These are phyloP conservation scores for Colletotrichum karsti DNA, from an alignment of 2,329 filamentous ascomycete genomes.

Conservation along the genomic window DNA sequence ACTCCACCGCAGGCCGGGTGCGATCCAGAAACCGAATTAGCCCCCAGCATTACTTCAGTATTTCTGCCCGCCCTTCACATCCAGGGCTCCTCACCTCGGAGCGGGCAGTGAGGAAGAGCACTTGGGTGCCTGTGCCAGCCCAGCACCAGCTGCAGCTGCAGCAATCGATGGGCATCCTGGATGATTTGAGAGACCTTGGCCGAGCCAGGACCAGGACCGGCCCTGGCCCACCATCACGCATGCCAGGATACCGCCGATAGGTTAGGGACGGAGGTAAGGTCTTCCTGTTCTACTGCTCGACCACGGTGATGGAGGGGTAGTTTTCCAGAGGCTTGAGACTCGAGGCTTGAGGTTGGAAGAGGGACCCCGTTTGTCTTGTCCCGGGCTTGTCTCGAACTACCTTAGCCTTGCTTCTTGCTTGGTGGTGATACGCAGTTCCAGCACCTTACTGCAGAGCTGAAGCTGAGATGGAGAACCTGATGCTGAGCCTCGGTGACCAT, in stretches of 20 bases:
- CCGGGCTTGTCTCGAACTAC: conserved; percentile 8
- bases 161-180: conserved; percentile 8
- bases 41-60: conserved; percentile 15
- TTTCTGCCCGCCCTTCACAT: conserved; percentile 17
- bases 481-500: background rate
- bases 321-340: background rate
- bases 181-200: background rate
- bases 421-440: too few species aligned
- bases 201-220: background rate
- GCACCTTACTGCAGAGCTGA: background rate
- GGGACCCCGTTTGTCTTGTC: background rate
- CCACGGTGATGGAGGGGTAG: background rate
- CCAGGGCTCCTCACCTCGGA: too few species aligned
- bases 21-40: background rate
- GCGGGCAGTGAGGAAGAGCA: conserved; percentile 14
- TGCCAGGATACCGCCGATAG: background rate
- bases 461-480: background rate
- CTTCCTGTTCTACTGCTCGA: background rate
- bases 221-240: background rate
- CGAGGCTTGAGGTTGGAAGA: background rate
- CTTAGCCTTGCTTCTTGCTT: too few species aligned
- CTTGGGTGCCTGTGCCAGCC: conserved; percentile 22
- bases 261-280: too few species aligned
- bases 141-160: background rate
- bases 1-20: background rate